Evolutionary conservation across 2,329 filamentous ascomycete genomes (phyloP), one percentile per base, ranked within the genome.

Genomic region (Thermomyces lanuginosus): DNA sequence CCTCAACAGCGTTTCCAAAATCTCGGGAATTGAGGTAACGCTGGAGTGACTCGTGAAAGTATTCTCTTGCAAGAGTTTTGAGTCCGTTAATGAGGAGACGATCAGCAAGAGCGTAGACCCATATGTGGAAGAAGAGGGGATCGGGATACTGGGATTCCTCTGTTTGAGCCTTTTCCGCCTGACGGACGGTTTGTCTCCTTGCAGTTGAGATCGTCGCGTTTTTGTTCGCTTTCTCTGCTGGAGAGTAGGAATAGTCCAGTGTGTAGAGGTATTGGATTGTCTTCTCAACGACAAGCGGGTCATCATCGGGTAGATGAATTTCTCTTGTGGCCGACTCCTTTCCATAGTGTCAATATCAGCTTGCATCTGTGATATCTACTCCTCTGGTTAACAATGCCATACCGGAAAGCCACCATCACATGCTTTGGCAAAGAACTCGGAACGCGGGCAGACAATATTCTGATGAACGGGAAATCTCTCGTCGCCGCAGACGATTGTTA

Each of bases 371-470:
- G 18, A 10, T 20, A 10, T 20, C 10, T 20, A 8, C 7, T 20
- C 10, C 8, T 20, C 10, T 20, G 18, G 10, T 20, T 7, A 10
- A 20, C 7, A 10, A 20, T 20, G n/a, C n/a, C 18, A 20, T 20
- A 20, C 18, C 18, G 7, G 18, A 20, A 20, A 20, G 7, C 18
- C 18, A 20, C 18, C 18, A 20, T 20, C 18, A 10, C 18, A 20
- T 20, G 37, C 37, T 8, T 13, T 19, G 11, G 30, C 26, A 15
- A 40, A 39, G 27, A 39, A 37, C 6, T 7, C 20, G 3, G 35
- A 40, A 3, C 30, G 31, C 7, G 29, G 27, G 30, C 38, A 40
- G 16, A 40, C 26, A 10, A 40, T 30, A 19, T 24, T 30, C n/a
- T 30, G 28, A 28, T 39, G 38, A 7, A 39, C 33, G 8, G 30